Evolutionary conservation across 371 early-diverging fungal genomes (phyloP).

Genomic region (Mucor indicus): DNA sequence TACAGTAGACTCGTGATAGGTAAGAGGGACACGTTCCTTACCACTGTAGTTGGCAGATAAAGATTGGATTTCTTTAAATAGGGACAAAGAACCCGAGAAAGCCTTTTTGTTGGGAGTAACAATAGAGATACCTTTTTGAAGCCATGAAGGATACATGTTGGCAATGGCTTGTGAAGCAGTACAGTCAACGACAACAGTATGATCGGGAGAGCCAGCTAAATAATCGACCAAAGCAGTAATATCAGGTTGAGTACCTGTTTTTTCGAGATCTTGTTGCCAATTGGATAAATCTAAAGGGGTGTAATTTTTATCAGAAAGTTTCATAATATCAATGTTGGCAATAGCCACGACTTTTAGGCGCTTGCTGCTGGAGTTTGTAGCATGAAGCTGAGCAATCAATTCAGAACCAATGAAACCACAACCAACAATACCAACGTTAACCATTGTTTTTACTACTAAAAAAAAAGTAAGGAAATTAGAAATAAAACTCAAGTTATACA

Average conservation of each 20-base stretch:
- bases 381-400: conserved; percentile 69
- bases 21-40: conserved; percentile 41
- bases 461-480: neutral
- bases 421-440: conserved; percentile 88
- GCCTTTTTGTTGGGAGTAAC: conserved; percentile 98
- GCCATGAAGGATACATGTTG: conserved; percentile 77
- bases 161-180: conserved; percentile 86
- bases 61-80: conserved; percentile 70
- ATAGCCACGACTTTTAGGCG: conserved; percentile 51
- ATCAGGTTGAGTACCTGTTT: conserved; percentile 32
- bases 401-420: conserved; percentile 91
- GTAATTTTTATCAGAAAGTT: conserved; percentile 37
- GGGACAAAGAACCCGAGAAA: conserved; percentile 67
- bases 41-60: conserved; percentile 35
- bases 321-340: conserved; percentile 62
- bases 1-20: conserved; percentile 94
- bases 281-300: conserved; percentile 20
- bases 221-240: conserved; percentile 53
- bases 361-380: conserved; percentile 24
- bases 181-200: conserved; percentile 83
- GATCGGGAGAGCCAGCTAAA: conserved; percentile 41
- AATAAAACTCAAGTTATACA: too few species aligned
- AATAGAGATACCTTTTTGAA: conserved; percentile 72
- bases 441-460: conserved; percentile 32
- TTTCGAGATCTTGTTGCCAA: conserved; percentile 10